A percentile compares a stretch with the other conserved stretches of the same genome.
These are phyloP conservation scores for Saccharomyces hybrid DNA, from an alignment of 1,139 yeast species.

Conservation along the genomic window DNA sequence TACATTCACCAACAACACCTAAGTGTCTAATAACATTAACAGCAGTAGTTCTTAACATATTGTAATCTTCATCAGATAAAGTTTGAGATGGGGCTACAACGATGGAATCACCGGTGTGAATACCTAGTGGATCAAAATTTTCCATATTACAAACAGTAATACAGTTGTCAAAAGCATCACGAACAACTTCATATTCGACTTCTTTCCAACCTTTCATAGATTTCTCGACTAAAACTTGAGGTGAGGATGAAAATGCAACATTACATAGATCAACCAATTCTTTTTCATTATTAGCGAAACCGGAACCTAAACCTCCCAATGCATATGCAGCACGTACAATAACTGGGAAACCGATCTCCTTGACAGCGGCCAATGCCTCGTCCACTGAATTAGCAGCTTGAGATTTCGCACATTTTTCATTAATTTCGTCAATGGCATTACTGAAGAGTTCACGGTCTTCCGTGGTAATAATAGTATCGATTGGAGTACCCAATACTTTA, in stretches of 20 bases:
- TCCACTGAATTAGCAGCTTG: constrained; percentile 72
- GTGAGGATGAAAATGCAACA: constrained; percentile 91
- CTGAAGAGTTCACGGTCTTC: constrained; percentile 97
- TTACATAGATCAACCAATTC: constrained; percentile 80
- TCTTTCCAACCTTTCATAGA: constrained; percentile 99
- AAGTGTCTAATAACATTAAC: constrained; percentile 94
- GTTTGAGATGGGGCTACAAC: constrained; percentile 99
- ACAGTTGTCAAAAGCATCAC: constrained; percentile 96
- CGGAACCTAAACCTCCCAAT: constrained; percentile 96
- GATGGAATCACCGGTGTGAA: constrained; percentile 98
- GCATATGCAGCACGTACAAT: constrained; percentile 98
- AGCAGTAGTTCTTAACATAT: constrained; percentile 97
- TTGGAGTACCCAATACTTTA: constrained; percentile 92
- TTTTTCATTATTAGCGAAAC: constrained; percentile 86
- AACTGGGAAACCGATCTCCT: constrained; percentile 86
- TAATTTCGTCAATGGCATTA: constrained; percentile 87
- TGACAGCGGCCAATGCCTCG: constrained; percentile 82
- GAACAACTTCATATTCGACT: constrained; percentile 96
- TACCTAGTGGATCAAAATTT: constrained; percentile 96
- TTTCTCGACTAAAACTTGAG: constrained; percentile 91
- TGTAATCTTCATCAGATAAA: constrained; percentile 91
- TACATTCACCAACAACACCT: constrained; percentile 99
- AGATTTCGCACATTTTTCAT: constrained; percentile 90
- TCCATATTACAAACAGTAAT: constrained; percentile 99
- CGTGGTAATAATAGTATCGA: constrained; percentile 91